phyloP scores from a whole-genome alignment of 352 stramenopile genomes.

The Elongisporangium anandrum region DNA sequence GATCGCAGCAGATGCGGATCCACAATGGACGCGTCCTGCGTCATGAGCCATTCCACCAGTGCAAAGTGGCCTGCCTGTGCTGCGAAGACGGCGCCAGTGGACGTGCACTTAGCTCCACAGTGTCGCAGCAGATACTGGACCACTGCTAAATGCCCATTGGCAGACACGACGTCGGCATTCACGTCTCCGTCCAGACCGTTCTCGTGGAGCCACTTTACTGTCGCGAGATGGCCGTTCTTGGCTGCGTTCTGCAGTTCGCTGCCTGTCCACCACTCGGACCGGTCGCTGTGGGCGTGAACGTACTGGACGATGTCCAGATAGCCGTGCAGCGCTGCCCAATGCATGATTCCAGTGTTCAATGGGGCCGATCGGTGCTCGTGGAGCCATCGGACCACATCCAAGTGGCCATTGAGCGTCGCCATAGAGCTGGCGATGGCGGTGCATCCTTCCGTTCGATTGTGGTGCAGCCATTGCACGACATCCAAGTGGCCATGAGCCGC shows the following conservation, averaged over 20 bases:
- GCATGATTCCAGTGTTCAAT: constrained; percentile 27
- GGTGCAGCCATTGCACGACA: constrained; percentile 25
- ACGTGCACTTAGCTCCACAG: background rate
- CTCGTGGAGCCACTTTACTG: background rate
- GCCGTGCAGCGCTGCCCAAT: constrained; percentile 24
- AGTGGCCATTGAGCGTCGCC: constrained; percentile 33
- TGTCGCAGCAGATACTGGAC: background rate
- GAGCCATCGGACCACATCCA: constrained; percentile 55
- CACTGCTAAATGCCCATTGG: constrained; percentile 2
- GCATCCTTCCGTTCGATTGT: constrained; percentile 30
- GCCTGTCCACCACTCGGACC: background rate
- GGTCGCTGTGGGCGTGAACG: constrained; percentile 18
- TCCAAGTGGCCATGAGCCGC: constrained; percentile 22
- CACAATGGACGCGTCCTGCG: background rate
- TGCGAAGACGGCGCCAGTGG: background rate
- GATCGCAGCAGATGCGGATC: background rate
- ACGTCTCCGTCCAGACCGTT: background rate
- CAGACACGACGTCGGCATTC: background rate
- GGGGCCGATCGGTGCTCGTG: constrained; percentile 23
- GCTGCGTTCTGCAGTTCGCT: constrained; percentile 40
- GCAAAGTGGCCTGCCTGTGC: background rate
- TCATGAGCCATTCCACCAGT: background rate
- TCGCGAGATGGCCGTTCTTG: constrained; percentile 23
- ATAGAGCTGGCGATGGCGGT: constrained; percentile 41
- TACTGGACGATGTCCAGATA: constrained; percentile 32